Evolutionary conservation across 148 eudicot genomes (phyloP).

Genomic region (Camellia lanceoleosa): DNA sequence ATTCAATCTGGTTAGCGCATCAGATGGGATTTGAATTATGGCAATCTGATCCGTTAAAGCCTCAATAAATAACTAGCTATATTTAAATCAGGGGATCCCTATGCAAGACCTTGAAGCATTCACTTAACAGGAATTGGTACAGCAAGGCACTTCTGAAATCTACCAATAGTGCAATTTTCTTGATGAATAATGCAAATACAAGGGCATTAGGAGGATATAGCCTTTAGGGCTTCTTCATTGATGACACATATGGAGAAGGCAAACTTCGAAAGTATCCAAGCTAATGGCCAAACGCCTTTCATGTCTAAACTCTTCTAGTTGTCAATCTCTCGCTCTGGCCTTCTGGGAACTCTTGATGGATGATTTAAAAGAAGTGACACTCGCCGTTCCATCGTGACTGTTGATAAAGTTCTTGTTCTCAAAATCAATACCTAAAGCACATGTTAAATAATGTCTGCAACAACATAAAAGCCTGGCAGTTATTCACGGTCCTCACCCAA

Average conservation of each 20-base stretch:
- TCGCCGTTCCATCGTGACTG: conserved; percentile 26
- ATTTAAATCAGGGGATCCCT: conserved; percentile 19
- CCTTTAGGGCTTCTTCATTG: conserved; percentile 12
- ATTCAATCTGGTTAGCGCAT: too few relatives aligned
- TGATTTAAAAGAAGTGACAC: conserved; percentile 29
- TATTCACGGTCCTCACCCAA: too few relatives aligned
- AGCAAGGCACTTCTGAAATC: neutral
- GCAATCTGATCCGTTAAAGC: too few relatives aligned
- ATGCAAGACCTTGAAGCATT: conserved; percentile 34
- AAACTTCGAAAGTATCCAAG: conserved; percentile 20
- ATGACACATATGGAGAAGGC: conserved; percentile 24
- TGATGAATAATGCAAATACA: neutral
- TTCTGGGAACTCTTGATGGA: conserved; percentile 17
- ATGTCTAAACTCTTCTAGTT: conserved; percentile 22
- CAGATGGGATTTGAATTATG: too few relatives aligned
- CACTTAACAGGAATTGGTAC: conserved; percentile 26
- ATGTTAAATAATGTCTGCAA: neutral
- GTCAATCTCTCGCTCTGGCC: conserved; percentile 24
- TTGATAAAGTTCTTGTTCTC: conserved; percentile 30
- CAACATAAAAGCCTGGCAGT: neutral
- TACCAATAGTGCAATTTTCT: too few relatives aligned
- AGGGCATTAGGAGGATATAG: conserved; percentile 20
- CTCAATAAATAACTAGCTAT: too few relatives aligned
- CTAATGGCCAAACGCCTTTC: conserved; percentile 20
- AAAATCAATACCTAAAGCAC: conserved; percentile 22